Conservation (phyloP, 2,329 filamentous ascomycete genomes). For the Epichloe brachyelytri region DNA sequence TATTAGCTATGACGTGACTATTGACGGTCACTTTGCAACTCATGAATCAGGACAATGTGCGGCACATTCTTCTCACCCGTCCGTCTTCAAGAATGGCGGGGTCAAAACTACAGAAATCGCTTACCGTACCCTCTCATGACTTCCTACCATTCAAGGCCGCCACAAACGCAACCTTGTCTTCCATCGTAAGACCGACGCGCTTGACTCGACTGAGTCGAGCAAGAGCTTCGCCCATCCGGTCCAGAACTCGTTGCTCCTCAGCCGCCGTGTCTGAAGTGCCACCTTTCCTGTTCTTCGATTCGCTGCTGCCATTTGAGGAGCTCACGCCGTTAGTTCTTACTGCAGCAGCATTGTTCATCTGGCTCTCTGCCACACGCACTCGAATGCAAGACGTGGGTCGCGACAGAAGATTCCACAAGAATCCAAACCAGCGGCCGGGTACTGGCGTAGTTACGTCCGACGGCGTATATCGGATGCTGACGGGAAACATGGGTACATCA, state of each 20-base stretch:
- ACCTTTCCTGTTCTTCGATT: conserved; percentile 16
- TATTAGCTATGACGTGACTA: too few species aligned
- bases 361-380: conserved; percentile 73
- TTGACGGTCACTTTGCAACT: too few species aligned
- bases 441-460: conserved; percentile 84
- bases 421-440: conserved; percentile 56
- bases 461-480: conserved; percentile 81
- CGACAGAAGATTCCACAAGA: conserved; percentile 77
- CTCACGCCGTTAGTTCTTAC: conserved; percentile 22
- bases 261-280: conserved; percentile 18
- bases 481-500: conserved; percentile 69
- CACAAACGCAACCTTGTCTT: conserved; percentile 75
- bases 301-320: conserved; percentile 14
- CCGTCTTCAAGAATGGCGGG: neutral
- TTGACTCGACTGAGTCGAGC: conserved; percentile 82
- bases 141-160: conserved; percentile 44
- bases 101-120: neutral
- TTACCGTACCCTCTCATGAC: conserved; percentile 10
- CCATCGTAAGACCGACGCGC: conserved; percentile 70
- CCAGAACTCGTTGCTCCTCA: conserved; percentile 59
- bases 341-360: conserved; percentile 37
- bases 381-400: conserved; percentile 80
- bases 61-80: neutral
- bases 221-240: conserved; percentile 71
- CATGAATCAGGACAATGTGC: neutral